Evolutionary conservation across 2,329 filamentous ascomycete genomes (phyloP).

Genomic region (Sphaerulina populicola): DNA sequence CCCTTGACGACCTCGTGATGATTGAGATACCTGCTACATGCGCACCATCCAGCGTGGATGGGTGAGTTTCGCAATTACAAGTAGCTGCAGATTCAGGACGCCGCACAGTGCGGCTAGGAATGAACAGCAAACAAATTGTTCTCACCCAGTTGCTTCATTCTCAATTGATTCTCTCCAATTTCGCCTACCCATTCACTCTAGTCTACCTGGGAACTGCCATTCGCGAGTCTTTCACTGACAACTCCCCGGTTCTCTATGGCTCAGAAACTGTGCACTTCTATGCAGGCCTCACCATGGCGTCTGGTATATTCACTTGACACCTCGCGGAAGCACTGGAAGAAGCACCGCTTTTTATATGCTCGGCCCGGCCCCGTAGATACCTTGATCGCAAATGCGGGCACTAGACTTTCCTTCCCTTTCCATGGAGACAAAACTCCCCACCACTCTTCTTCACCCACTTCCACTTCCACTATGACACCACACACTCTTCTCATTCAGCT

Average conservation of each 20-base stretch:
- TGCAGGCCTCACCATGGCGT: too few species aligned
- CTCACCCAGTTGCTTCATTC: slow-evolving; percentile 4
- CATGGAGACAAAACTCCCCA: slow-evolving; percentile 2
- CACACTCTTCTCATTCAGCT: slow-evolving; percentile 4
- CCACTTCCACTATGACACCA: slow-evolving; percentile 16
- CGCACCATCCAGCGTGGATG: slow-evolving; percentile 16
- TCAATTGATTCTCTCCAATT: background rate
- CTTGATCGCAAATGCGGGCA: slow-evolving; percentile 1
- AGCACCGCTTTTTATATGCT: too few species aligned
- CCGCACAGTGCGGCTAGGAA: slow-evolving; percentile 12
- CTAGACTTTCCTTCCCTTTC: slow-evolving; percentile 7
- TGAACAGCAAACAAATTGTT: slow-evolving; percentile 15
- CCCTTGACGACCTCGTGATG: slow-evolving; percentile 12
- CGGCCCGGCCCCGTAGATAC: too few species aligned
- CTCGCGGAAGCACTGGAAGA: too few species aligned
- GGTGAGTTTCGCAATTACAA: slow-evolving; percentile 8
- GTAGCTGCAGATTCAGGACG: slow-evolving; percentile 11
- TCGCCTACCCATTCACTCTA: background rate
- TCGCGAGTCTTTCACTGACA: background rate
- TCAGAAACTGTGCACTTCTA: too few species aligned
- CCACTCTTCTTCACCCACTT: background rate
- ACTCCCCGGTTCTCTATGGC: too few species aligned
- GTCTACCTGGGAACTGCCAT: background rate
- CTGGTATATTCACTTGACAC: too few species aligned
- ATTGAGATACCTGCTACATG: slow-evolving; percentile 13